phyloP scores from a whole-genome alignment of 179 eudicot species.

The Beta lomatogona region DNA sequence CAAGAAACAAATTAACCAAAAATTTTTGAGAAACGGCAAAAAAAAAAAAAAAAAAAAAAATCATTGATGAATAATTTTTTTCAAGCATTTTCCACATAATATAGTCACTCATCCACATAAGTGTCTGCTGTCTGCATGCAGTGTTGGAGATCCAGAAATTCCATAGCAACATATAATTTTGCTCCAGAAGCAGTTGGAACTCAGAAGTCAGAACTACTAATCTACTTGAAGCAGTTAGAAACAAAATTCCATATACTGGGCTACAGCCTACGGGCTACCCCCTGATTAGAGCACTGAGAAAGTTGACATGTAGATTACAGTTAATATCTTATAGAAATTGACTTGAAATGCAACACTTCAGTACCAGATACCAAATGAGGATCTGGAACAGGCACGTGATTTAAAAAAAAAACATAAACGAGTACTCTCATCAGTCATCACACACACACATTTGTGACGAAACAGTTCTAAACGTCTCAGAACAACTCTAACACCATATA shows the following conservation, averaged over 20 bases:
- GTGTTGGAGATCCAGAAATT: background rate
- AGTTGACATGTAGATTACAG: background rate
- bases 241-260: background rate
- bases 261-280: background rate
- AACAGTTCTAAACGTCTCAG: slow-evolving; percentile 3
- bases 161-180: background rate
- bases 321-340: background rate
- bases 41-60: background rate
- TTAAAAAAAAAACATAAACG: background rate
- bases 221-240: background rate
- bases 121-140: background rate
- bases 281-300: background rate
- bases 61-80: background rate
- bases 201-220: background rate
- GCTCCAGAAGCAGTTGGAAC: background rate
- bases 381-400: background rate
- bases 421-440: background rate
- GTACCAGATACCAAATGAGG: background rate
- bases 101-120: background rate
- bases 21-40: background rate
- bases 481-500: background rate
- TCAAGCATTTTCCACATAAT: background rate
- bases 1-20: too few relatives aligned
- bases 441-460: background rate
- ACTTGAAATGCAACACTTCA: background rate